Evolutionary conservation across 2,329 filamentous ascomycete species (phyloP).

Genomic region (Cladophialophora carrionii): DNA sequence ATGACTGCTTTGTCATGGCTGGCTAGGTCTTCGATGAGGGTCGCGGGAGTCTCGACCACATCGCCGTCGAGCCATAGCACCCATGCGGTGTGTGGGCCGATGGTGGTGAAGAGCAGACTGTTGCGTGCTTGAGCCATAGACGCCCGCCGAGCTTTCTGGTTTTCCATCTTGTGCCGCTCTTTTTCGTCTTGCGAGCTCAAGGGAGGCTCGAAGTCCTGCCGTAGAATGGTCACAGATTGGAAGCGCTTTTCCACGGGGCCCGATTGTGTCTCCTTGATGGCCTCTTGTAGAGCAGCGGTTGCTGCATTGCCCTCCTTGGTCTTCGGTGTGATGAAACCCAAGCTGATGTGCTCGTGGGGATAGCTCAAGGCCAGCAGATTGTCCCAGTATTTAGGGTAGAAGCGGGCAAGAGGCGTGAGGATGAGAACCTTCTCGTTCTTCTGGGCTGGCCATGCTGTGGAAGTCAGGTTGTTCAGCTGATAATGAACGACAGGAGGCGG

Average conservation of each 20-base stretch:
- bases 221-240: conserved; percentile 88
- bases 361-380: conserved; percentile 83
- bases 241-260: conserved; percentile 81
- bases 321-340: conserved; percentile 95
- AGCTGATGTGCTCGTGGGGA: conserved; percentile 89
- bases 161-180: conserved; percentile 87
- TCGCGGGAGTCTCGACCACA: conserved; percentile 81
- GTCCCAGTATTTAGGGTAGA: conserved; percentile 95
- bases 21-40: conserved; percentile 89
- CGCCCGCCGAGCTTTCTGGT: conserved; percentile 82
- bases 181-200: conserved; percentile 78
- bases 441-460: conserved; percentile 71
- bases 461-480: conserved; percentile 92
- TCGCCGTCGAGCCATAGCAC: conserved; percentile 95
- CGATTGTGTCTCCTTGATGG: conserved; percentile 82
- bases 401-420: conserved; percentile 87
- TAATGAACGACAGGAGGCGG: conserved; percentile 85
- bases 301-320: conserved; percentile 89
- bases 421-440: conserved; percentile 88
- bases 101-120: conserved; percentile 89
- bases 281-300: conserved; percentile 77
- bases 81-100: conserved; percentile 90
- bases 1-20: conserved; percentile 86
- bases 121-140: conserved; percentile 95
- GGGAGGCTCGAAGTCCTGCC: conserved; percentile 90